Evolutionary conservation across 129 eudicot genomes (phyloP).

Genomic region (Silybum marianum): DNA sequence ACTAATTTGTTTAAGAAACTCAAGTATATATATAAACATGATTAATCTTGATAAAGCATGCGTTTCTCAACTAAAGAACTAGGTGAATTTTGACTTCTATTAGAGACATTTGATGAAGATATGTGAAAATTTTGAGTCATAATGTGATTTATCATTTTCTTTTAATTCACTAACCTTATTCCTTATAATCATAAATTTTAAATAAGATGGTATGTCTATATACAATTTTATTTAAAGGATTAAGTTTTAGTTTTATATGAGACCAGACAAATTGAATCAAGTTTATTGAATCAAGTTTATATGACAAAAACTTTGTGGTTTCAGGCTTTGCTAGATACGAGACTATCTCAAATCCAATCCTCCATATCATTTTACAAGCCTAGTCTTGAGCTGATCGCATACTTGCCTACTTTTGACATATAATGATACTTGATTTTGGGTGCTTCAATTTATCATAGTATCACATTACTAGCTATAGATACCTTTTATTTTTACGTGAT

Average conservation of each 20-base stretch:
- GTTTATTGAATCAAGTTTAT: background rate
- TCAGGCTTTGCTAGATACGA: too few relatives aligned
- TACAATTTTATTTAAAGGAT: background rate
- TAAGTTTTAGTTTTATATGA: too few relatives aligned
- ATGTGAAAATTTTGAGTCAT: too few relatives aligned
- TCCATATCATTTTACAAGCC: too few relatives aligned
- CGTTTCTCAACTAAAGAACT: background rate
- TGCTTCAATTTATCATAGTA: background rate
- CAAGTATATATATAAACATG: background rate
- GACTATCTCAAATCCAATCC: too few relatives aligned
- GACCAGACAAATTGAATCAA: too few relatives aligned
- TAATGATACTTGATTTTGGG: background rate
- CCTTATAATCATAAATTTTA: background rate
- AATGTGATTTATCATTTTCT: background rate
- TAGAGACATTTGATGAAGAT: background rate
- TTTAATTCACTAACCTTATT: background rate
- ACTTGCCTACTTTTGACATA: background rate
- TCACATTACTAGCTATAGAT: background rate
- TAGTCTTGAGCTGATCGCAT: too few relatives aligned
- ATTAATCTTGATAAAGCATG: background rate
- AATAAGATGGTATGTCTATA: background rate
- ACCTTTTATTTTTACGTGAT: background rate
- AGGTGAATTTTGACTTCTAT: background rate
- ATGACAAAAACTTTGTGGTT: background rate
- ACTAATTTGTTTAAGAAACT: background rate